These are phyloP conservation scores for Ramularia endophylla DNA, from an alignment of 2,329 filamentous ascomycete species.

Conservation along the genomic window DNA sequence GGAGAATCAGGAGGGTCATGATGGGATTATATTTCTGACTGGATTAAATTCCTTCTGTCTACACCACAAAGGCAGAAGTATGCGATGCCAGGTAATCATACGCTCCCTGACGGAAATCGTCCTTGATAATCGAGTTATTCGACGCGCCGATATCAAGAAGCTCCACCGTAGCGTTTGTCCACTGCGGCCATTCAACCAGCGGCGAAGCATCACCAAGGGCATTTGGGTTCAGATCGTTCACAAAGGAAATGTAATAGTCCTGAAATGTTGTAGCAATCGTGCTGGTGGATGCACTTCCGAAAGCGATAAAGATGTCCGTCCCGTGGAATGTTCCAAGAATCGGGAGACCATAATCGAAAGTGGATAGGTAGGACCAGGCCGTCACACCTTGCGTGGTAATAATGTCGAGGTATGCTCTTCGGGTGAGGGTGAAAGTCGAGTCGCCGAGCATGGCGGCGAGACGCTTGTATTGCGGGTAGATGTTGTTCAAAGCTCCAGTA, in stretches of 20 bases:
- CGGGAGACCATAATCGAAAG: conserved; percentile 65
- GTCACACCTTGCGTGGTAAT: conserved; percentile 48
- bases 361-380: conserved; percentile 68
- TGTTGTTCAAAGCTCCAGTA: conserved; percentile 61
- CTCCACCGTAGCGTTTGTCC: conserved; percentile 38
- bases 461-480: conserved; percentile 72
- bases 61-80: conserved; percentile 17
- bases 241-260: conserved; percentile 65
- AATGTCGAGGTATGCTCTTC: conserved; percentile 56
- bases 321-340: conserved; percentile 69
- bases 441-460: conserved; percentile 69
- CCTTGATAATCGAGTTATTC: conserved; percentile 35
- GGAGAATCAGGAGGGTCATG: too few relatives aligned
- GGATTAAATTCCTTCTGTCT: too few relatives aligned
- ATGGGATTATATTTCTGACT: too few relatives aligned
- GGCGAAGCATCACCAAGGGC: conserved; percentile 32
- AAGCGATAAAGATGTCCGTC: conserved; percentile 65
- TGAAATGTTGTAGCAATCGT: conserved; percentile 46
- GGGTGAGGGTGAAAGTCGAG: conserved; percentile 65
- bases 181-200: conserved; percentile 49
- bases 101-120: conserved; percentile 44
- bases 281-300: conserved; percentile 45
- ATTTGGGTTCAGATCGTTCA: conserved; percentile 67
- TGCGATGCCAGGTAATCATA: conserved; percentile 36
- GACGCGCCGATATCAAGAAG: conserved; percentile 47